Percentiles rank a stretch among this genome's conserved stretches.
Conservation (phyloP, 1,139 yeast genomes). For the Taphrina populina region DNA sequence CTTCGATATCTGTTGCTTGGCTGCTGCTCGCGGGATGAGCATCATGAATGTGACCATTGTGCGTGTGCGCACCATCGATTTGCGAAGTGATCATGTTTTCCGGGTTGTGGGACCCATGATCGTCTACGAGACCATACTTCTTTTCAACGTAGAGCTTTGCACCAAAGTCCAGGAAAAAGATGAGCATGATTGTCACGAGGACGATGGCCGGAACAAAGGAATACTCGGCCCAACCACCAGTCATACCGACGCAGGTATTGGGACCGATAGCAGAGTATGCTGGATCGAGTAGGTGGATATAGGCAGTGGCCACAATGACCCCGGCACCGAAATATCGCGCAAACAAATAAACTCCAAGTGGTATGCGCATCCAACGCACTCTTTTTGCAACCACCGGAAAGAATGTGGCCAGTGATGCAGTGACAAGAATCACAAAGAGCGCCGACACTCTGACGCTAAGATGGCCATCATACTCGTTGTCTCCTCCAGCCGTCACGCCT, state of each 20-base stretch:
- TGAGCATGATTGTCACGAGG: conserved; percentile 48
- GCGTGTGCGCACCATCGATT: conserved; percentile 21
- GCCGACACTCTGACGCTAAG: conserved; percentile 71
- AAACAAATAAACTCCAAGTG: conserved; percentile 60
- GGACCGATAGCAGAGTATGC: conserved; percentile 38
- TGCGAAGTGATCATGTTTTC: conserved; percentile 25
- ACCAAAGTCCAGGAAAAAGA: conserved; percentile 47
- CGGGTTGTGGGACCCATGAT: conserved; percentile 24
- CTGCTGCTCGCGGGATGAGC: conserved; percentile 39
- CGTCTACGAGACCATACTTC: conserved; percentile 32
- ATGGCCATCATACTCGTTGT: conserved; percentile 50
- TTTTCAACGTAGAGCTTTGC: conserved; percentile 36
- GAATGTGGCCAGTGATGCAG: conserved; percentile 51
- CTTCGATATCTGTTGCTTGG: neutral
- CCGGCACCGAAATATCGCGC: conserved; percentile 81
- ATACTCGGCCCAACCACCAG: conserved; percentile 37
- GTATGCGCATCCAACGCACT: conserved; percentile 44
- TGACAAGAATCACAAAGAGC: conserved; percentile 62
- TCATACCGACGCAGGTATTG: conserved; percentile 41
- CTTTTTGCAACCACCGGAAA: conserved; percentile 40
- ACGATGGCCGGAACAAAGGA: conserved; percentile 51
- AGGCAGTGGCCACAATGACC: conserved; percentile 77
- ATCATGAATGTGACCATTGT: conserved; percentile 34
- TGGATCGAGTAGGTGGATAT: conserved; percentile 59
- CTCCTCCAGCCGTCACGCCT: conserved; percentile 39